Conservation (phyloP, 139 green algal species). For the Eudorina sp. region DNA sequence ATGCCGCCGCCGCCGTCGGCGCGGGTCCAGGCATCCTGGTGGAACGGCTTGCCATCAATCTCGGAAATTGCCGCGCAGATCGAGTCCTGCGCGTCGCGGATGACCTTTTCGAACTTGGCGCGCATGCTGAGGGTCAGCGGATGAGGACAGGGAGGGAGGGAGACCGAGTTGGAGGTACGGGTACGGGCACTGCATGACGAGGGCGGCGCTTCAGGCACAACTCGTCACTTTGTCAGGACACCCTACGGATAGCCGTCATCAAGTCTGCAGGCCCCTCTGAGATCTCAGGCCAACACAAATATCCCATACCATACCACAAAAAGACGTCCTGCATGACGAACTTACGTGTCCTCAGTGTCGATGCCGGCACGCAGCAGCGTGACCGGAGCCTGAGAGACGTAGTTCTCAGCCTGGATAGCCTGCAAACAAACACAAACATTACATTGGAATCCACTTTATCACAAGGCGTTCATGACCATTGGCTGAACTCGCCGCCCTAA, state of each 20-base stretch:
- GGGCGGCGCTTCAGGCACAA: too few species aligned
- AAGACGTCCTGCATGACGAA: too few species aligned
- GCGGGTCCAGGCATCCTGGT: slow-evolving; percentile 94
- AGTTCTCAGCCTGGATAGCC: slow-evolving; percentile 61
- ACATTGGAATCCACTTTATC: too few species aligned
- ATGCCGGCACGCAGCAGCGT: slow-evolving; percentile 75
- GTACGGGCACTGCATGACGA: too few species aligned
- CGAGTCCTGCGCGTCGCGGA: slow-evolving; percentile 89
- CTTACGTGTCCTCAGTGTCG: slow-evolving; percentile 74
- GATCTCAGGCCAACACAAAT: too few species aligned
- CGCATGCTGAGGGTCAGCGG: slow-evolving; percentile 74
- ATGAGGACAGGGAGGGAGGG: neutral
- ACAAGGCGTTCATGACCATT: too few species aligned
- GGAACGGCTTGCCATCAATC: slow-evolving; percentile 94
- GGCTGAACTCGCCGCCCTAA: too few species aligned
- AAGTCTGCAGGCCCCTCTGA: too few species aligned
- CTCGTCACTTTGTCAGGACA: too few species aligned
- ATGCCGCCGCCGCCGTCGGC: slow-evolving; percentile 95
- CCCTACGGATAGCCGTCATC: too few species aligned
- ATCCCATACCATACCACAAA: too few species aligned
- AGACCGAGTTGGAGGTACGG: neutral
- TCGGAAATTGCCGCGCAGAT: slow-evolving; percentile 93
- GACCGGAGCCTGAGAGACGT: slow-evolving; percentile 55
- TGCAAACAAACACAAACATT: neutral
- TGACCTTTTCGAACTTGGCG: slow-evolving; percentile 88